phyloP scores from a whole-genome alignment of 805 yeast species.

The Kodamaea kaohsiungensis region DNA sequence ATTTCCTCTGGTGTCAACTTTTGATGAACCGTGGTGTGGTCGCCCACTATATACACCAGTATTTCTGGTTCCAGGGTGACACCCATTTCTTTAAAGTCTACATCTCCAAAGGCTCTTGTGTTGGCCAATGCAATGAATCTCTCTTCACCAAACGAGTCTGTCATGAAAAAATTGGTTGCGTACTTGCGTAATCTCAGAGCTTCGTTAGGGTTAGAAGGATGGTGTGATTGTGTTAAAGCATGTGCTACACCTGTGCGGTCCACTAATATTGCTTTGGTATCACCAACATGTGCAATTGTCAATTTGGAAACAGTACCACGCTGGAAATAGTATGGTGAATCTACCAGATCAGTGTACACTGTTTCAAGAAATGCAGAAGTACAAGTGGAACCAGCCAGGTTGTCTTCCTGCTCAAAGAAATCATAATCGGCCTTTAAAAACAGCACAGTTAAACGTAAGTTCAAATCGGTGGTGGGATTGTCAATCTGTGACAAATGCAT shows the following conservation, averaged over 20 bases:
- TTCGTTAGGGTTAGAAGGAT: conserved; percentile 82
- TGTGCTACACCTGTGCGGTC: conserved; percentile 81
- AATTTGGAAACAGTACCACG: conserved; percentile 66
- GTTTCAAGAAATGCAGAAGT: conserved; percentile 65
- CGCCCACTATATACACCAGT: conserved; percentile 66
- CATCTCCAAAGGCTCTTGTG: conserved; percentile 92
- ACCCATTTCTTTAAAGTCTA: conserved; percentile 77
- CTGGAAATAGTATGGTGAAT: conserved; percentile 55
- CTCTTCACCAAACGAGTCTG: conserved; percentile 92
- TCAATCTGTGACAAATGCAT: conserved; percentile 14
- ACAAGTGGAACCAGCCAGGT: conserved; percentile 68
- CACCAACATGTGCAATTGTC: conserved; percentile 89
- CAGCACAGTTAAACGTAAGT: conserved; percentile 60
- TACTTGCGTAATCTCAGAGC: conserved; percentile 66
- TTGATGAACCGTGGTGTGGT: conserved; percentile 33
- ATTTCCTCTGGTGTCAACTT: conserved; percentile 41
- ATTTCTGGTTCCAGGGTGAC: conserved; percentile 93
- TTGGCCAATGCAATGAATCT: conserved; percentile 83
- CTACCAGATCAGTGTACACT: conserved; percentile 27
- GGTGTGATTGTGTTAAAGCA: conserved; percentile 77
- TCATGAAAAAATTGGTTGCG: conserved; percentile 61
- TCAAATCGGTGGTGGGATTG: conserved; percentile 51
- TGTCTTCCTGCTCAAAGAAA: conserved; percentile 44
- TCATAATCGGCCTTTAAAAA: conserved; percentile 67
- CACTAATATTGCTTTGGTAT: conserved; percentile 82